Evolutionary conservation across 2,329 filamentous ascomycete genomes (phyloP).

Genomic region (Monilinia fructicola): DNA sequence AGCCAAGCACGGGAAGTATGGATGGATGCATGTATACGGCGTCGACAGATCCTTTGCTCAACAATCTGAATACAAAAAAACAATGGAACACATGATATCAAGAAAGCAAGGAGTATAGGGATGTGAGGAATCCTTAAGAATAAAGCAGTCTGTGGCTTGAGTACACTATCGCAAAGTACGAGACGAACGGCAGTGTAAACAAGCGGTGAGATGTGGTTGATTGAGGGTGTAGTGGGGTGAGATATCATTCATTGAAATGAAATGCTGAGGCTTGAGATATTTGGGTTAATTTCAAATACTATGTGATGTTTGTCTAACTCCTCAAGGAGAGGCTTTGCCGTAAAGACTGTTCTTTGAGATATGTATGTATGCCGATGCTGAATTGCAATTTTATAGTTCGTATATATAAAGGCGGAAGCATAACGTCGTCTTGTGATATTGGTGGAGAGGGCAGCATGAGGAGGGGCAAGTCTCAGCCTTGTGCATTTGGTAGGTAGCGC

Average conservation of each 20-base stretch:
- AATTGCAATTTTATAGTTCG: background rate
- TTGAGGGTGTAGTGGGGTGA: constrained; percentile 15
- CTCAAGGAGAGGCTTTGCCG: background rate
- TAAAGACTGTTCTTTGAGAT: background rate
- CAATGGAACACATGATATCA: background rate
- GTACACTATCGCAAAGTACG: constrained; percentile 1
- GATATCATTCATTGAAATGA: constrained; percentile 13
- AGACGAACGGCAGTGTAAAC: constrained; percentile 11
- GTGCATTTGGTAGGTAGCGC: background rate
- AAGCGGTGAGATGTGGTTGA: constrained; percentile 4
- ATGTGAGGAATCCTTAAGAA: background rate
- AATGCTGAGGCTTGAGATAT: background rate
- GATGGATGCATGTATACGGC: constrained; percentile 9
- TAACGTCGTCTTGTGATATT: constrained; percentile 10
- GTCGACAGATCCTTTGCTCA: background rate
- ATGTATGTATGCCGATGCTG: background rate
- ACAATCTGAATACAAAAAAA: background rate
- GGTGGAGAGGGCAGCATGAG: background rate
- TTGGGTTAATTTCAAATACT: background rate
- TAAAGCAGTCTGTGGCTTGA: background rate
- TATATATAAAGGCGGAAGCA: background rate
- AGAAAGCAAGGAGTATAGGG: background rate
- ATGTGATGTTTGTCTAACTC: background rate
- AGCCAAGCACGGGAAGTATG: background rate
- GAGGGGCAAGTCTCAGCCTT: constrained; percentile 11